A percentile compares a stretch with the other conserved stretches of the same genome.
Conservation (phyloP, 2,329 filamentous ascomycete genomes). For the Trichoderma atroviride region DNA sequence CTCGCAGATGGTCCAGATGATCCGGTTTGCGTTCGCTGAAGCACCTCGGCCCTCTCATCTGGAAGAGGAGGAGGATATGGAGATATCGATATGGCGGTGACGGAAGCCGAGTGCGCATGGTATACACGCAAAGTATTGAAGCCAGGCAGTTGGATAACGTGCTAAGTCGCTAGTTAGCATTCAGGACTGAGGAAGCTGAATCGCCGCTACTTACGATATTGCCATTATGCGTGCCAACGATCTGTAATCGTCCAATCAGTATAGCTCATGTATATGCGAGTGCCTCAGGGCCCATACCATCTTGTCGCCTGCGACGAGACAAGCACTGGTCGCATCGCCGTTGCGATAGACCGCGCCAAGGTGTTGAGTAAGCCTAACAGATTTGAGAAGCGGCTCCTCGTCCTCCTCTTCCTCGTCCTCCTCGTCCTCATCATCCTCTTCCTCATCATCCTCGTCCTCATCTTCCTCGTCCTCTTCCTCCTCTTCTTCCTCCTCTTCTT, state of each 20-base stretch:
- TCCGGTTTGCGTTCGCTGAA: conserved; percentile 42
- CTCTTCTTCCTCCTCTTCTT: conserved; percentile 29
- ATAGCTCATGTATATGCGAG: conserved; percentile 7
- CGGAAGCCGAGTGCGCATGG: conserved; percentile 87
- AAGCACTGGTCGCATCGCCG: conserved; percentile 90
- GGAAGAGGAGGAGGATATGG: conserved; percentile 69
- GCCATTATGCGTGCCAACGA: conserved; percentile 93
- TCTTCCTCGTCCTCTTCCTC: conserved; percentile 45
- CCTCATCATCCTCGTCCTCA: conserved; percentile 49
- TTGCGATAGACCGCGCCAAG: conserved; percentile 85
- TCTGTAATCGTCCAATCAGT: conserved; percentile 54
- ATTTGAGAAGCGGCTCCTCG: conserved; percentile 93
- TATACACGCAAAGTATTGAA: conserved; percentile 84
- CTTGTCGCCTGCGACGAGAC: conserved; percentile 91
- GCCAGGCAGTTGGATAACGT: conserved; percentile 81
- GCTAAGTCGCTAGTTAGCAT: conserved; percentile 53
- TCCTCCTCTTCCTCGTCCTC: conserved; percentile 84
- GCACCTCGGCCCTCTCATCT: conserved; percentile 47
- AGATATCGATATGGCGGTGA: conserved; percentile 88
- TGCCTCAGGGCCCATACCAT: conserved; percentile 65
- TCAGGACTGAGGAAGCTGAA: neutral
- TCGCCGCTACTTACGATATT: conserved; percentile 71
- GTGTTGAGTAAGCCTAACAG: conserved; percentile 80
- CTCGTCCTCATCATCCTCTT: conserved; percentile 61
- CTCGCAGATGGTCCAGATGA: conserved; percentile 38